A percentile compares a stretch with the other conserved stretches of the same genome.
Evolutionary conservation across 1,284 basidiomycete genomes (phyloP).

Genomic region (Agaricales sp.): DNA sequence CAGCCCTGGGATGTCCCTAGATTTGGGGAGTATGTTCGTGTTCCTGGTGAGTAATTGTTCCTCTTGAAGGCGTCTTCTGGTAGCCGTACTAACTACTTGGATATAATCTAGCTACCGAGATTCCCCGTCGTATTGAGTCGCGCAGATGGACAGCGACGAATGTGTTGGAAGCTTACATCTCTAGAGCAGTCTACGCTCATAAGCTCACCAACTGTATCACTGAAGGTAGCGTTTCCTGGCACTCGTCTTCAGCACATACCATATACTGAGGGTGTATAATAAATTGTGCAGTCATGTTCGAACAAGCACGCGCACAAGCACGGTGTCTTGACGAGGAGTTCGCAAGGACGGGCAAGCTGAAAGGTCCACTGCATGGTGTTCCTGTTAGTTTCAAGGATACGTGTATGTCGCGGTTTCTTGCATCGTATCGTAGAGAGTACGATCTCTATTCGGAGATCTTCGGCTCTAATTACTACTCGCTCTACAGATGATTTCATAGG

Average conservation of each 20-base stretch:
- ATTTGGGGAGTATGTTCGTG: not conserved
- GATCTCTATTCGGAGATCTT: too few species aligned
- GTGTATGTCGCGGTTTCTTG: slow-evolving; percentile 31
- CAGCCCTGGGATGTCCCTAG: not conserved
- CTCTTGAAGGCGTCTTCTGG: not conserved
- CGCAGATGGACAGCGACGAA: slow-evolving; percentile 65
- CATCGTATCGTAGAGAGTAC: not conserved
- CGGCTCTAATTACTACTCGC: not conserved
- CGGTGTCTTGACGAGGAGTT: slow-evolving; percentile 59
- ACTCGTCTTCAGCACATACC: not conserved
- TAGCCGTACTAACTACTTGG: too few species aligned
- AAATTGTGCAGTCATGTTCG: slow-evolving; percentile 48
- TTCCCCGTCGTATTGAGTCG: slow-evolving; percentile 44
- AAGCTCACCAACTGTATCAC: slow-evolving; percentile 66
- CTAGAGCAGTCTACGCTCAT: slow-evolving; percentile 56
- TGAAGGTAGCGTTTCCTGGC: slow-evolving; percentile 39
- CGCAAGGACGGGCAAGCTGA: slow-evolving; percentile 41
- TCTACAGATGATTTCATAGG: slow-evolving; percentile 46
- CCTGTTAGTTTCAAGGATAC: slow-evolving; percentile 73
- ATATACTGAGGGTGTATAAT: too few species aligned
- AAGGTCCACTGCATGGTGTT: slow-evolving; percentile 74
- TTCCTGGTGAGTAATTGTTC: not conserved
- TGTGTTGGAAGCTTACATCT: slow-evolving; percentile 68
- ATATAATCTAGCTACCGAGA: slow-evolving; percentile 39
- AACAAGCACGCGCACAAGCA: slow-evolving; percentile 53